Base-by-base conservation (phyloP, 2,329 filamentous ascomycete genomes). In the Chalaropsis thielavioides region DNA sequence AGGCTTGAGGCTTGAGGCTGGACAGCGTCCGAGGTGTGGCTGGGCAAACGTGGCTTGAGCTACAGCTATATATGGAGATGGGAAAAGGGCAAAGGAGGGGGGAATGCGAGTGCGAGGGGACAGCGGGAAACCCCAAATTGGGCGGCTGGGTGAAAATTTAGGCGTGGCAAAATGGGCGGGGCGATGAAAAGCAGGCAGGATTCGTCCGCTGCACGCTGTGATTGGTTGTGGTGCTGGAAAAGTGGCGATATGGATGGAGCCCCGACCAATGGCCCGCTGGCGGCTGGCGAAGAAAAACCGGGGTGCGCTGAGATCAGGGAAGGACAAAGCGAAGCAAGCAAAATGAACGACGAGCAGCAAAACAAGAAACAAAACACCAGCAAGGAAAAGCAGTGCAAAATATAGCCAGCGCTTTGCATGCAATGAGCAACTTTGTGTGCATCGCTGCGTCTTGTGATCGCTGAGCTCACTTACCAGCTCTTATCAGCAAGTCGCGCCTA, bases 51-150 rank as follows among this genome's bases (percentile, higher is more conserved):
- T 63, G 59, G 35, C 40, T 65, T 65, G 64, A 61, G 64, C 46
- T 61, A 49, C 35, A n/a, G 19, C 22, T 54, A 69, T 69, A 70
- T 74, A 75, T 40, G 19, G 59, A 61, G 38, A 44, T 27, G 41
- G 41, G 13, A 11, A 49, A n/a, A 62, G 41, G 13, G 44, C 43
- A 44, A 61, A 35, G 15, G 46, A n/a, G 54, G 13, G 40, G 24
- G 41, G 38, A 43, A 60, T 41, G 61, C 27, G 38, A 44, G 59
- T 11, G 13, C 13, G 19, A 35, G 35, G 35, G 13, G 38, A n/a
- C 13, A 44, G 19, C 6, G 13, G 17, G 19, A 17, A 10, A 22
- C 5, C 2, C n/a, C 31, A n/a, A n/a, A n/a, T n/a, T n/a, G n/a
- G n/a, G n/a, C n/a, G n/a, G n/a, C n/a, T n/a, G n/a, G 4, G 46